These are phyloP conservation scores for Colletotrichum tropicale DNA, from an alignment of 2,329 filamentous ascomycete genomes.

Conservation along the genomic window DNA sequence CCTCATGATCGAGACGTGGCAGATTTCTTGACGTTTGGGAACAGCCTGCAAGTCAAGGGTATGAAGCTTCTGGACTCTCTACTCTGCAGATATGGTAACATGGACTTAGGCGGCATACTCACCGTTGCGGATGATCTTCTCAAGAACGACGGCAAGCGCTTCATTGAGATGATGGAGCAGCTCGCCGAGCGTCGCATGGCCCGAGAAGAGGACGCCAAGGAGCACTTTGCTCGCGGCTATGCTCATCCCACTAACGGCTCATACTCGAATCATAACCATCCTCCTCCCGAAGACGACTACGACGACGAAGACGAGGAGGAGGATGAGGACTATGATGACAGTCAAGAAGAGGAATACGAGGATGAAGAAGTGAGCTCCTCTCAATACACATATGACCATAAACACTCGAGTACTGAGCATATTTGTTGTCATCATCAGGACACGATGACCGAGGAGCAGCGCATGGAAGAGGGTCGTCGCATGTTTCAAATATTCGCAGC, in stretches of 20 bases:
- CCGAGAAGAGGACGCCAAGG: conserved; percentile 86
- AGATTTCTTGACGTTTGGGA: conserved; percentile 97
- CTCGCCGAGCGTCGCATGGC: conserved; percentile 97
- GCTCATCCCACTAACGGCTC: conserved; percentile 64
- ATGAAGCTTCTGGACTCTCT: conserved; percentile 53
- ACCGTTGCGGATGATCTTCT: conserved; percentile 98
- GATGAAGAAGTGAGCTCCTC: conserved; percentile 53
- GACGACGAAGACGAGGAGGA: conserved; percentile 69
- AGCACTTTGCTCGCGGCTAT: conserved; percentile 65
- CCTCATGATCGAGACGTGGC: conserved; percentile 68
- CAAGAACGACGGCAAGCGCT: conserved; percentile 98
- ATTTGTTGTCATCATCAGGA: conserved; percentile 67
- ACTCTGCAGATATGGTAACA: conserved; percentile 50
- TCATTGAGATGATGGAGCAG: conserved; percentile 99
- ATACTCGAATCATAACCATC: conserved; percentile 71
- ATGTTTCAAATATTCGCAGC: conserved; percentile 99
- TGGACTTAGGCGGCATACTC: conserved; percentile 85
- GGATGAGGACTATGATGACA: conserved; percentile 60
- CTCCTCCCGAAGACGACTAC: conserved; percentile 77
- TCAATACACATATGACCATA: conserved; percentile 23
- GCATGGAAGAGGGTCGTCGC: conserved; percentile 96
- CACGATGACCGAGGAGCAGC: conserved; percentile 95
- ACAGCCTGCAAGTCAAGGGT: conserved; percentile 93
- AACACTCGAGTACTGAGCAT: conserved; percentile 42
- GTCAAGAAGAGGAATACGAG: conserved; percentile 62